A percentile compares a stretch with the other conserved stretches of the same genome.
phyloP scores from a whole-genome alignment of 148 eudicot species.

The Pharnaceum exiguum region DNA sequence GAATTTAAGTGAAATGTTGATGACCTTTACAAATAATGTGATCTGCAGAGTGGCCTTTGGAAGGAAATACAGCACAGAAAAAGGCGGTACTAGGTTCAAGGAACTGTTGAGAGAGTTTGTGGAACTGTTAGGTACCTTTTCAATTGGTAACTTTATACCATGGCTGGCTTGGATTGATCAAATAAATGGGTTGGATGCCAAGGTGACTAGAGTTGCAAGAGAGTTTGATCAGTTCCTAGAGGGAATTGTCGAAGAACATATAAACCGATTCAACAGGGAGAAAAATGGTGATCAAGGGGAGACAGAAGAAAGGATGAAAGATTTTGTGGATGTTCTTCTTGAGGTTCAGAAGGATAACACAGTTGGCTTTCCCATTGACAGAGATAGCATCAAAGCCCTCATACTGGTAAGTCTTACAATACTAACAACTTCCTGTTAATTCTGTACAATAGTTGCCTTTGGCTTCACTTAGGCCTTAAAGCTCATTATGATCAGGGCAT shows the following conservation, averaged over 20 bases:
- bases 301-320: constrained; percentile 21
- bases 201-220: constrained; percentile 36
- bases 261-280: background rate
- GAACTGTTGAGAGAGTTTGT: constrained; percentile 28
- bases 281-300: background rate
- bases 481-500: too few species aligned
- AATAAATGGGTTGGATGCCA: constrained; percentile 45
- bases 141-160: constrained; percentile 38
- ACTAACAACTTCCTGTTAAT: too few species aligned
- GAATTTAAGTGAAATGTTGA: constrained; percentile 41
- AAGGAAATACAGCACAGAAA: constrained; percentile 49
- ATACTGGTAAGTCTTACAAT: constrained; percentile 37
- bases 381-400: constrained; percentile 46
- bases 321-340: constrained; percentile 57
- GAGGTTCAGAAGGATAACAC: constrained; percentile 30
- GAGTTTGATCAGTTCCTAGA: constrained; percentile 56
- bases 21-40: constrained; percentile 41
- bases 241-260: constrained; percentile 33
- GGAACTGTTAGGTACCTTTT: constrained; percentile 32
- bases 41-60: constrained; percentile 63
- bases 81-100: constrained; percentile 29
- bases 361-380: constrained; percentile 29
- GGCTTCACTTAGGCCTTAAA: too few species aligned
- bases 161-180: constrained; percentile 56
- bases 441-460: too few species aligned